Base-by-base conservation (phyloP, 2,329 filamentous ascomycete genomes). In the Ceratocystiopsis brevicomis region DNA sequence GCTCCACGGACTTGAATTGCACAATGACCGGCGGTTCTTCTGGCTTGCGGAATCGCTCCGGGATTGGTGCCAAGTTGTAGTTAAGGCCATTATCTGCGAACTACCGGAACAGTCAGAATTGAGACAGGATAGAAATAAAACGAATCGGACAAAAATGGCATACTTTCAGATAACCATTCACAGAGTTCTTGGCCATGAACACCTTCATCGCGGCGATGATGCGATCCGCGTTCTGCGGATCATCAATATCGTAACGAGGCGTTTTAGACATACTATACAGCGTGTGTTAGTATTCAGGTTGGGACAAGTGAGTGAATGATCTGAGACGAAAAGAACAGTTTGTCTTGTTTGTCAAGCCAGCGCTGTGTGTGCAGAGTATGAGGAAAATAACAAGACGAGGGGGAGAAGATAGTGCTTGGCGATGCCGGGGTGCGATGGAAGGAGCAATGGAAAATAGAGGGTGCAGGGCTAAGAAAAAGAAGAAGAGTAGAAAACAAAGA, bases 1-100 rank as follows among this genome's bases (percentile, higher is more conserved):
- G 42, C 5, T 49, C 40, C 10, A 49, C 12, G 0, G 45, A 47
- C 1, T 46, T 30, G 34, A 53, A 53, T 0, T 33, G 40, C 2
- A 49, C 36, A 39, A 47, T 42, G 1, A 51, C 11, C 0, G 40
- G 33, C 0, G 39, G 11, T 0, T 16, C 18, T 1, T 43, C n/a
- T 14, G 25, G 6, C 6, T 32, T 21, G 1, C 32, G 25, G 2
- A 35, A 21, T 3, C 44, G 39, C 3, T 15, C 15, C 3, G 41
- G 45, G 13, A 38, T 32, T 1, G 39, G 43, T 1, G 19, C 8
- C 1, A 33, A 4, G 33, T 45, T 47, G 35, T 37, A 44, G 14
- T 47, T 39, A 15, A 25, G 33, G 4, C 11, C 35, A 8, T 37
- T 37, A 1, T 30, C 16, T 9, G 37, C 14, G 14, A 41, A 41